A percentile compares a stretch with the other conserved stretches of the same genome.
phyloP scores from a whole-genome alignment of 495 filamentous ascomycete genomes.

The Penicillium cataractarum region DNA sequence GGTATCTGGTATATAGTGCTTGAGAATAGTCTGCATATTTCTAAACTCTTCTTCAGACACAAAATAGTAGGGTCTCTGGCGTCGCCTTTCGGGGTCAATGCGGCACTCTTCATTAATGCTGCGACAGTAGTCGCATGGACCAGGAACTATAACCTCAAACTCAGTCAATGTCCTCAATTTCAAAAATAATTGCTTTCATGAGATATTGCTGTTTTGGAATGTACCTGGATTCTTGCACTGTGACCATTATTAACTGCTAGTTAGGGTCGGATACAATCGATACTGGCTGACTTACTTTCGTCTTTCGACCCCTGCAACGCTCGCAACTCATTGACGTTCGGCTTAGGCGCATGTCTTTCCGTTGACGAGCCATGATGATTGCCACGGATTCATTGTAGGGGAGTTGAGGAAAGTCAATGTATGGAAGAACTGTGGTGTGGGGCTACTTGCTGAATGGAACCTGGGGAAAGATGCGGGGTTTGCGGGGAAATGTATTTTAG shows the following conservation, averaged over 20 bases:
- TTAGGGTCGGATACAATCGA: not conserved
- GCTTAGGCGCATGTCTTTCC: not conserved
- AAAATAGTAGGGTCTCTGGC: not conserved
- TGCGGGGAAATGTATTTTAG: not conserved
- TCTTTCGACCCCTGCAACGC: not conserved
- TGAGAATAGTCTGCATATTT: not conserved
- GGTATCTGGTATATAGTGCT: not conserved
- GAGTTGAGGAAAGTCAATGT: not conserved
- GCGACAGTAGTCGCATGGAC: constrained; percentile 1
- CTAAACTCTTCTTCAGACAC: not conserved
- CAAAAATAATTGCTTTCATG: too few relatives aligned
- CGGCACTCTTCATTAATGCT: not conserved
- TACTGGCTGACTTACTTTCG: not conserved
- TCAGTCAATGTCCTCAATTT: too few relatives aligned
- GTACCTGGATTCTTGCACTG: constrained; percentile 1
- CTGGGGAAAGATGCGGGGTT: not conserved
- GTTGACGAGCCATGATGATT: not conserved
- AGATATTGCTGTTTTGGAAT: too few relatives aligned
- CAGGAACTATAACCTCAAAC: not conserved
- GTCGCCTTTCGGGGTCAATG: not conserved
- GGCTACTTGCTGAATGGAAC: not conserved
- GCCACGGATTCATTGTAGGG: not conserved
- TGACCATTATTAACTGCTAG: not conserved
- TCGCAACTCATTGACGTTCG: not conserved
- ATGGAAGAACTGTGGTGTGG: not conserved